Evolutionary conservation across 2,329 filamentous ascomycete species (phyloP), one percentile per base, ranked within the genome.

Genomic region (Lomentospora prolificans): DNA sequence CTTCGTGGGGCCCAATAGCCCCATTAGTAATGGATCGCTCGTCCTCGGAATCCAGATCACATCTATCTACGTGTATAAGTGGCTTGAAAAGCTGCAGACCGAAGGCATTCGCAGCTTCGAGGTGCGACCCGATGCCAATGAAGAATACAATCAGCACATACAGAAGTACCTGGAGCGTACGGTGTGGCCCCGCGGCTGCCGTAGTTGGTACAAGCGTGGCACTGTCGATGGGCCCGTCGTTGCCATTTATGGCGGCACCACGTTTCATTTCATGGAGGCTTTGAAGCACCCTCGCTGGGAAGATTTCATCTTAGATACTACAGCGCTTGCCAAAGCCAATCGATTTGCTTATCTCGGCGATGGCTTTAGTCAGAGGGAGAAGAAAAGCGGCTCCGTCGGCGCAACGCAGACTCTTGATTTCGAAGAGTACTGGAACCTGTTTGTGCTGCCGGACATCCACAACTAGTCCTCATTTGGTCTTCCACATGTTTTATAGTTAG

Each of bases 161-260:
- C 76, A 82, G 59, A 73, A 75, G 0, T 82, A 80, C 64, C 81
- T 82, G 61, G 65, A 69, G 0, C 74, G 67, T 24, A 82, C 78
- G 0, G 79, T 82, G 1, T 67, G 84, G 57, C 73, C 75, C 0
- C 80, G 84, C 54, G 79, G 80, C 57, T 89, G 86, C 65, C 81
- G 79, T 41, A 85, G 81, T 0, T 89, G 86, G 86, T 86, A 86
- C 58, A 89, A 89, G 58, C 81, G 85, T 10, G 82, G 81, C 0
- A 69, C 70, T 3, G 77, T 84, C 0, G 85, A 84, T 0, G 78
- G 75, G 0, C 71, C 83, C 3, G 81, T 89, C 22, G 82, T 87
- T 58, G 85, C 84, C 0, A 64, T 87, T 5, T 90, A 85, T 79
- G 86, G 86, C 0, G 85, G 85, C 0, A 86, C 81, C 60, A 83